phyloP scores from a whole-genome alignment of 352 stramenopile genomes.

The Phytophthora palmivora region DNA sequence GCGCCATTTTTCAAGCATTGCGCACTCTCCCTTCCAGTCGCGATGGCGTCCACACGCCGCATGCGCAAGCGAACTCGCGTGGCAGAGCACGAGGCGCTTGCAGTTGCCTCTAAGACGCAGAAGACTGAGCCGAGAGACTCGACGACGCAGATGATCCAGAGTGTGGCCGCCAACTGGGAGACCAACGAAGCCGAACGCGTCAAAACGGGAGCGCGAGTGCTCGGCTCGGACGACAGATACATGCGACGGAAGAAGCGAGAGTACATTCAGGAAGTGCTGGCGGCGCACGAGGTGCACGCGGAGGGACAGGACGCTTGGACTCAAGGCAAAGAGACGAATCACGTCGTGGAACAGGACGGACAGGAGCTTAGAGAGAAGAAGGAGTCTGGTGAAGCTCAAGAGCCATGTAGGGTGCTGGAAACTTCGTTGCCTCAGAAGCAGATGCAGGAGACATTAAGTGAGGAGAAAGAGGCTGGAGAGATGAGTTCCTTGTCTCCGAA shows the following conservation, averaged over 20 bases:
- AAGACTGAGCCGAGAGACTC: not conserved
- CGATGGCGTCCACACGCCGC: constrained; percentile 22
- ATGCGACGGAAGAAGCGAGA: constrained; percentile 41
- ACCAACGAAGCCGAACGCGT: not conserved
- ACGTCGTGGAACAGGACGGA: too few relatives aligned
- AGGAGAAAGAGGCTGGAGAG: not conserved
- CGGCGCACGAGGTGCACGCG: not conserved
- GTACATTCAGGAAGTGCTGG: constrained; percentile 19
- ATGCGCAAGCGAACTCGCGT: constrained; percentile 44
- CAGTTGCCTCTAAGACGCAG: not conserved
- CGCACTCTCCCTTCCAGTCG: constrained; percentile 3
- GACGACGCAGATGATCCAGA: constrained; percentile 10
- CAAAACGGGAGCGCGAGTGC: not conserved
- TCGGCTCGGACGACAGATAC: constrained; percentile 24
- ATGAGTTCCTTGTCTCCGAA: constrained; percentile 16
- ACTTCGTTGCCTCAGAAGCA: not conserved
- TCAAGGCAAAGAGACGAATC: too few relatives aligned
- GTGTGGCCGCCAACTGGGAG: constrained; percentile 7
- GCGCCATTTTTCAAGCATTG: constrained; percentile 22
- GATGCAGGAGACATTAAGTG: not conserved
- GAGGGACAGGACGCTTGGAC: not conserved
- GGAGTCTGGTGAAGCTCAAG: not conserved
- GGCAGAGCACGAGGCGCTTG: not conserved
- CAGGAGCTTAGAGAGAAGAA: not conserved
- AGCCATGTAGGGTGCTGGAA: not conserved